Base-by-base conservation (phyloP, 2,329 filamentous ascomycete species). In the Fusarium protoensiforme region DNA sequence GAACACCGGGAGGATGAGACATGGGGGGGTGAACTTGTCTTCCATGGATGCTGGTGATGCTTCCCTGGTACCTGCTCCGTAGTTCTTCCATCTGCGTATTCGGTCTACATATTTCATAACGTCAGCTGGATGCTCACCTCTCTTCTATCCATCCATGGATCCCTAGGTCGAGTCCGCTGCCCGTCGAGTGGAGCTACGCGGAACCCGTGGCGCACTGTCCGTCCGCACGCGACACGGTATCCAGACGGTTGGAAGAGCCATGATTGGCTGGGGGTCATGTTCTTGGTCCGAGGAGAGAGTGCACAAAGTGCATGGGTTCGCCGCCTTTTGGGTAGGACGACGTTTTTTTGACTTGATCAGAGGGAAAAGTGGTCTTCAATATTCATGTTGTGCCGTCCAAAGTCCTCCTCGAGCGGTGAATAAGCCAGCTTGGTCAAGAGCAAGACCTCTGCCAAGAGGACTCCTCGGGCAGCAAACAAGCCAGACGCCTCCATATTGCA, bases 191-290 rank as follows among this genome's bases (percentile, higher is more conserved):
- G 71, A 72, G 48, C 39, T 36, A 61, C 54, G 68, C 59, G 71
- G 64, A 61, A 65, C 57, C 67, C 39, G 64, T 73, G 71, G 71
- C 67, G 67, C 46, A 59, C 64, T 60, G 67, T 31, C 67, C 61
- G 39, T 62, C 71, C 70, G 71, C 71, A 73, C 71, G 71, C 71
- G 71, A 73, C 71, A 74, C 71, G 61, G 43, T 38, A 51, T 65
- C 64, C 53, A 20, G 54, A 24, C 35, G 58, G 59, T 33, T 62
- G 41, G 38, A 33, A 13, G 22, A 53, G 57, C 18, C 31, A 33
- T 69, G 64, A 74, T 73, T 73, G 67, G 71, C n/a, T 9, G 11
- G 67, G n/a, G 14, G 13, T 36, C 33, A 18, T 35, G 39, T 67
- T 33, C 54, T 51, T 56, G 27, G 41, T 43, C 58, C 54, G 63